A percentile compares a stretch with the other conserved stretches of the same genome.
Evolutionary conservation across 1,284 basidiomycete genomes (phyloP).

Genomic region (Neonothopanus nambi): DNA sequence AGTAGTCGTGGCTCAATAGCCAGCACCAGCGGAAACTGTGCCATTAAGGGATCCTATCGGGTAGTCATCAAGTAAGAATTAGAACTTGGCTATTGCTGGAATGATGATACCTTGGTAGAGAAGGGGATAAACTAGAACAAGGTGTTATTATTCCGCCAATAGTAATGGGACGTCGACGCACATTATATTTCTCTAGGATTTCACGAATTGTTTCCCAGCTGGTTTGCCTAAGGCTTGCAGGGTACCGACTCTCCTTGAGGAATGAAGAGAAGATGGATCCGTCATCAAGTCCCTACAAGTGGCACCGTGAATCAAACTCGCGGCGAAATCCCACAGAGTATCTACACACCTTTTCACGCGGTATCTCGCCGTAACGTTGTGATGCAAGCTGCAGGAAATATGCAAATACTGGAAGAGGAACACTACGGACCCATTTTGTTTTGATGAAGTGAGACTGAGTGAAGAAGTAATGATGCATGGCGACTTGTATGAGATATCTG

Average conservation of each 20-base stretch:
- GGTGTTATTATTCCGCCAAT: constrained; percentile 9
- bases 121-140: constrained; percentile 69
- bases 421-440: constrained; percentile 65
- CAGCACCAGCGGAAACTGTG: constrained; percentile 70
- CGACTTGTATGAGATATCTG: constrained; percentile 72
- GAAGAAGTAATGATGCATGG: constrained; percentile 75
- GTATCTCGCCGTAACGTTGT: constrained; percentile 61
- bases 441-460: constrained; percentile 72
- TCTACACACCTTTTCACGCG: constrained; percentile 51
- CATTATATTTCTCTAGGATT: constrained; percentile 69
- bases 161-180: constrained; percentile 30
- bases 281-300: constrained; percentile 61
- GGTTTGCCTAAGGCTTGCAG: constrained; percentile 50
- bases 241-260: constrained; percentile 65
- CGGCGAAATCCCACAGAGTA: neutral
- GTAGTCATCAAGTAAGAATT: constrained; percentile 10
- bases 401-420: constrained; percentile 57
- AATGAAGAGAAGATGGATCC: constrained; percentile 62
- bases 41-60: constrained; percentile 69
- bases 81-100: constrained; percentile 11
- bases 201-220: constrained; percentile 64
- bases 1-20: constrained; percentile 75
- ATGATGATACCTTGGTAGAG: constrained; percentile 53
- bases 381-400: constrained; percentile 63
- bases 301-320: constrained; percentile 11